Evolutionary conservation across 2,329 filamentous ascomycete genomes (phyloP).

Genomic region (Monilinia vaccinii-corymbosi): DNA sequence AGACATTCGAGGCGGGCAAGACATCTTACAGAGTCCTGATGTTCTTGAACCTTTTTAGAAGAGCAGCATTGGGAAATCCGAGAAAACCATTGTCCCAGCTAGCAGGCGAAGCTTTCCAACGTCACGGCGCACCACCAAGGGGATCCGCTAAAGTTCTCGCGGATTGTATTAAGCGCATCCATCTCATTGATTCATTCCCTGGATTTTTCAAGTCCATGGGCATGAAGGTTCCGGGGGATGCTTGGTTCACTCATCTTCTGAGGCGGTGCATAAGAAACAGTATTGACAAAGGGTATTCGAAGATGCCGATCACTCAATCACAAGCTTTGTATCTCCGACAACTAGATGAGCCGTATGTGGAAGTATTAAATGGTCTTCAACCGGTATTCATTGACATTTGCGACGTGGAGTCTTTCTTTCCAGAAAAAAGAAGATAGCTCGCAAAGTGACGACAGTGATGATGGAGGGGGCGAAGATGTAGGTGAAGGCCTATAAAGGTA

Average conservation of each 20-base stretch:
- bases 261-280: slow-evolving; percentile 31
- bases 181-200: slow-evolving; percentile 34
- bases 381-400: not conserved
- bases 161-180: slow-evolving; percentile 36
- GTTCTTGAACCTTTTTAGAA: slow-evolving; percentile 43
- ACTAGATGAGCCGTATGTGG: slow-evolving; percentile 16
- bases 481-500: not conserved
- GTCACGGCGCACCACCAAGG: slow-evolving; percentile 37
- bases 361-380: not conserved
- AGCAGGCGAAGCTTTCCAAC: slow-evolving; percentile 37
- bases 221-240: slow-evolving; percentile 23
- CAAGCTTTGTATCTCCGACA: slow-evolving; percentile 22
- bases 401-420: not conserved
- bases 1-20: slow-evolving; percentile 37
- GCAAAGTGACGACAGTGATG: not conserved
- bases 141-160: slow-evolving; percentile 35
- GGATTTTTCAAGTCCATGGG: slow-evolving; percentile 38
- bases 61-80: slow-evolving; percentile 33
- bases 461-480: not conserved
- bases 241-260: slow-evolving; percentile 30
- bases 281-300: slow-evolving; percentile 30
- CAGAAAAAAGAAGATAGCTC: not conserved
- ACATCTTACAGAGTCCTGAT: slow-evolving; percentile 44
- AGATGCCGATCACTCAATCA: slow-evolving; percentile 15
- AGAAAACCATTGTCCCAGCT: slow-evolving; percentile 32